Conservation (phyloP, 2,329 filamentous ascomycete species). For the Neopestalotiopsis rosae region DNA sequence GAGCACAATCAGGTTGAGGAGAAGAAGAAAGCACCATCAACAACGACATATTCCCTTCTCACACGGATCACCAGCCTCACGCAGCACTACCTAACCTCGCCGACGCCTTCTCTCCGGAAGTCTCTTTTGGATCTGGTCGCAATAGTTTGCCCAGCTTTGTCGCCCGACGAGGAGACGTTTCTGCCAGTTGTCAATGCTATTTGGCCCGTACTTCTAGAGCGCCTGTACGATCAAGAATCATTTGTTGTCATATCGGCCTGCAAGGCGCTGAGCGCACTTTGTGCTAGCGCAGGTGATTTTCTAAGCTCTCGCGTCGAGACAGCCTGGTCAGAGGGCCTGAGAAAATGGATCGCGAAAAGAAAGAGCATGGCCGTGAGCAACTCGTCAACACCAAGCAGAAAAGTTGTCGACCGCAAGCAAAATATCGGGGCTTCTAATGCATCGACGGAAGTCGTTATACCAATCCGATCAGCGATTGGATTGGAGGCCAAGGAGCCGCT, state of each 20-base stretch:
- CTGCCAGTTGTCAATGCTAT: conserved; percentile 87
- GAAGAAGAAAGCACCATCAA: conserved; percentile 68
- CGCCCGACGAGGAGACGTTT: conserved; percentile 80
- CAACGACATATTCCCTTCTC: conserved; percentile 81
- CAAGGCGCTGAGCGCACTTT: conserved; percentile 71
- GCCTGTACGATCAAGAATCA: conserved; percentile 69
- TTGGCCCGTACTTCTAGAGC: conserved; percentile 81
- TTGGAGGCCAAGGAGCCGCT: conserved; percentile 26
- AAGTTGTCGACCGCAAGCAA: not conserved
- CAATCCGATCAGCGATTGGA: conserved; percentile 30
- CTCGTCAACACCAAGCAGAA: not conserved
- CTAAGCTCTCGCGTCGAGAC: conserved; percentile 76
- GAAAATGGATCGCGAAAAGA: conserved; percentile 51
- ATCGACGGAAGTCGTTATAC: conserved; percentile 30
- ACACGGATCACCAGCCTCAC: conserved; percentile 82
- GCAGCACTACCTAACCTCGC: conserved; percentile 88
- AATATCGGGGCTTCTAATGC: not conserved
- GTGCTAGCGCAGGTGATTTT: conserved; percentile 78
- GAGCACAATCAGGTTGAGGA: conserved; percentile 38
- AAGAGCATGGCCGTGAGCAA: conserved; percentile 43
- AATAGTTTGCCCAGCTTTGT: conserved; percentile 74
- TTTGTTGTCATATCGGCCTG: conserved; percentile 75
- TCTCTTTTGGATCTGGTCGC: conserved; percentile 79
- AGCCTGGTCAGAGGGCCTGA: conserved; percentile 68
- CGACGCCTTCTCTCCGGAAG: conserved; percentile 77